phyloP scores from a whole-genome alignment of 1,139 yeast species.

The Saccharomyces pastorianus region DNA sequence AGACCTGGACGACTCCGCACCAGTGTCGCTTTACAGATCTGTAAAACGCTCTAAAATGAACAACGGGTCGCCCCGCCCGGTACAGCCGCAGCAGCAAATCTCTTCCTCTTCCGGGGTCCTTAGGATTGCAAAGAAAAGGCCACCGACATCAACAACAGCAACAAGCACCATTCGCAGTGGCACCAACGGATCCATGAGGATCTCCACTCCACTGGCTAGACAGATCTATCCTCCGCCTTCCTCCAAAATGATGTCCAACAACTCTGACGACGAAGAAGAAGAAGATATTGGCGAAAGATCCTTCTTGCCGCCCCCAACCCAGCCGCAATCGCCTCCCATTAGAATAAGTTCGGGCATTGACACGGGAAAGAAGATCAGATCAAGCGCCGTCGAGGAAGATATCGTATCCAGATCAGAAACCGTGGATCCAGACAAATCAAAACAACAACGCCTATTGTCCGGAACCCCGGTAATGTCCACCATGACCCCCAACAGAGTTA shows the following conservation, averaged over 20 bases:
- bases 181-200: slow-evolving; percentile 23
- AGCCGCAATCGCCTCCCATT: slow-evolving; percentile 33
- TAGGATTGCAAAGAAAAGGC: slow-evolving; percentile 26
- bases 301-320: slow-evolving; percentile 31
- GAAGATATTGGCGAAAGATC: slow-evolving; percentile 27
- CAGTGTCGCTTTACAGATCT: slow-evolving; percentile 13
- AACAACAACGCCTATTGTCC: slow-evolving; percentile 27
- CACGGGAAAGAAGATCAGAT: slow-evolving; percentile 18
- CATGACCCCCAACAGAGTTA: slow-evolving; percentile 30
- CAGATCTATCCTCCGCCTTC: slow-evolving; percentile 32
- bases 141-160: slow-evolving; percentile 8
- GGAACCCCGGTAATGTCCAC: slow-evolving; percentile 25
- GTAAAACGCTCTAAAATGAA: slow-evolving; percentile 21
- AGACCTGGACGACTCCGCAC: slow-evolving; percentile 15
- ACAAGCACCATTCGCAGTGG: slow-evolving; percentile 10
- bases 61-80: slow-evolving; percentile 8
- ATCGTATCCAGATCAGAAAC: slow-evolving; percentile 32
- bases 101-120: slow-evolving; percentile 13
- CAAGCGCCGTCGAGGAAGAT: slow-evolving; percentile 21
- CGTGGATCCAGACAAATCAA: slow-evolving; percentile 33
- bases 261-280: slow-evolving; percentile 23
- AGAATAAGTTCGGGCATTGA: slow-evolving; percentile 32
- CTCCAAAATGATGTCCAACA: slow-evolving; percentile 15
- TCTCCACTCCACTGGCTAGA: slow-evolving; percentile 34
- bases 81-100: slow-evolving; percentile 9